Percentiles rank a stretch among this genome's conserved stretches.
These are phyloP conservation scores for Raphanus sativus DNA, from an alignment of 345 rosid species.

Conservation along the genomic window DNA sequence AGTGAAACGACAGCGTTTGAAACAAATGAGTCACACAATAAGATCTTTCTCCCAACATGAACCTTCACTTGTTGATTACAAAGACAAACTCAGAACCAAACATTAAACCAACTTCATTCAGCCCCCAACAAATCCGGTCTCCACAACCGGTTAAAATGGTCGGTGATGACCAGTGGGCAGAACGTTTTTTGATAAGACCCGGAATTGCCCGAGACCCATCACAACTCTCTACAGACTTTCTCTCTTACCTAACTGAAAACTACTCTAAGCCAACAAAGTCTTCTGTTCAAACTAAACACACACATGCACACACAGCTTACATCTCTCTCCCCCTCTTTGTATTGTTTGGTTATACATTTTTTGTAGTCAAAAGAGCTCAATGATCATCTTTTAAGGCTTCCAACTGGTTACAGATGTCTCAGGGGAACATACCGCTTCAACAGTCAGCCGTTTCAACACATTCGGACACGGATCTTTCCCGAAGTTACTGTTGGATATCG, in stretches of 20 bases:
- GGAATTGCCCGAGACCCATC: conserved; percentile 42
- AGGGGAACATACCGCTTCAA: conserved; percentile 80
- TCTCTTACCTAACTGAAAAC: conserved; percentile 37
- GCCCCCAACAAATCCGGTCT: conserved; percentile 22
- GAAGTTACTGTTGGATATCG: conserved; percentile 76
- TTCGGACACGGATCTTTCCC: conserved; percentile 90
- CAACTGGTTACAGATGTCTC: conserved; percentile 39
- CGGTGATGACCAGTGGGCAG: conserved; percentile 34
- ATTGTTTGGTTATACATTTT: conserved; percentile 45
- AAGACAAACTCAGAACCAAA: conserved; percentile 39
- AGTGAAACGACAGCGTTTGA: neutral
- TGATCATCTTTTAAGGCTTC: conserved; percentile 43
- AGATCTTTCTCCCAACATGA: conserved; percentile 57
- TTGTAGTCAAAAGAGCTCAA: conserved; percentile 30
- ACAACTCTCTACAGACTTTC: conserved; percentile 44
- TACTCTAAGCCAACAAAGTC: conserved; percentile 36
- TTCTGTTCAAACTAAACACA: conserved; percentile 31
- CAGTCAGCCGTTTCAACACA: conserved; percentile 69
- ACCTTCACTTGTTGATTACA: conserved; percentile 24
- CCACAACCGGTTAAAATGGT: conserved; percentile 48
- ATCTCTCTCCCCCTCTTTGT: conserved; percentile 21
- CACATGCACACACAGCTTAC: conserved; percentile 20
- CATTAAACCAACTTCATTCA: conserved; percentile 20
- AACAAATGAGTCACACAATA: conserved; percentile 18
- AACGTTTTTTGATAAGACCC: conserved; percentile 8